Percentiles rank a stretch among this genome's conserved stretches.
phyloP scores from a whole-genome alignment of 345 rosid genomes.

The Nephelium lappaceum region DNA sequence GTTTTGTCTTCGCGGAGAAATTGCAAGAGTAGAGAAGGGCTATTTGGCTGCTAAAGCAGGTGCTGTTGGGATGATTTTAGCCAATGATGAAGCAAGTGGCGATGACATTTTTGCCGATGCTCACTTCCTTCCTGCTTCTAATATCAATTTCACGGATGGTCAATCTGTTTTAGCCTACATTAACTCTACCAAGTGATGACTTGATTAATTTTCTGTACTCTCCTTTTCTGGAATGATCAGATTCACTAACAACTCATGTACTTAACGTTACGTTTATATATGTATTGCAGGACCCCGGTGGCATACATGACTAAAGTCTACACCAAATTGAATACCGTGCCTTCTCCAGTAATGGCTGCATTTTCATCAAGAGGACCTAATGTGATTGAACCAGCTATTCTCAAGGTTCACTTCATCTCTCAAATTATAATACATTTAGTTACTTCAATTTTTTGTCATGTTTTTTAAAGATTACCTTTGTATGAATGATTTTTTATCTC shows the following conservation, averaged over 20 bases:
- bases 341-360: constrained; percentile 32
- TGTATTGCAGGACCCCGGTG: constrained; percentile 32
- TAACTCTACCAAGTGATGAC: constrained; percentile 41
- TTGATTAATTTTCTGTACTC: not conserved
- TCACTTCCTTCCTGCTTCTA: constrained; percentile 54
- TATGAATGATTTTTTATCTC: not conserved
- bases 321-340: constrained; percentile 15
- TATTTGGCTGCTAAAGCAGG: constrained; percentile 40
- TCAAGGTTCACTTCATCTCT: constrained; percentile 33
- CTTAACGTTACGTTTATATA: not conserved
- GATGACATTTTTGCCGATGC: constrained; percentile 36
- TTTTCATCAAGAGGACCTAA: constrained; percentile 50
- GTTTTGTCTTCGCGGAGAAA: constrained; percentile 42
- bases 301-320: constrained; percentile 24
- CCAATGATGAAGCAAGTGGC: constrained; percentile 32
- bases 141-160: constrained; percentile 41
- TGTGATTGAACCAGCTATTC: constrained; percentile 35
- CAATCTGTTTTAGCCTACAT: constrained; percentile 38
- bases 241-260: not conserved
- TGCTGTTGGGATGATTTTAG: constrained; percentile 58
- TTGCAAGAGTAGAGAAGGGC: constrained; percentile 37
- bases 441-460: not conserved
- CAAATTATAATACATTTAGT: not conserved
- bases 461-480: not conserved
- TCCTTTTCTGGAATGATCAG: not conserved